phyloP scores from a whole-genome alignment of 208 protist species.

The Acanthamoeba quina region DNA sequence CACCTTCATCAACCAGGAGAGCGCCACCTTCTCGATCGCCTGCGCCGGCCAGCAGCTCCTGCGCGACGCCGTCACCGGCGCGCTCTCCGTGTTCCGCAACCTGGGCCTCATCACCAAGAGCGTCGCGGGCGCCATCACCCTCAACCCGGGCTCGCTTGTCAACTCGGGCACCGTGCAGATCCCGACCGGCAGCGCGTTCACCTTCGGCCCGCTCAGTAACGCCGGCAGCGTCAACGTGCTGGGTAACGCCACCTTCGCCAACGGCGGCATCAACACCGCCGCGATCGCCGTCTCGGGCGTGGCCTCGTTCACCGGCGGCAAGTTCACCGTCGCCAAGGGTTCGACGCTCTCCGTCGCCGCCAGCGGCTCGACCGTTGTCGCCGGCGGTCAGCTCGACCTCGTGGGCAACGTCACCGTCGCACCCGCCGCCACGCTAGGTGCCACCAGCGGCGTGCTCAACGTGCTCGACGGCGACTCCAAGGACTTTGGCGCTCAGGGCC shows the following conservation, averaged over 20 bases:
- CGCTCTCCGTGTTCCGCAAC: constrained; percentile 18
- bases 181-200: neutral
- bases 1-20: constrained; percentile 32
- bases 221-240: constrained; percentile 9
- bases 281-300: neutral
- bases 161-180: constrained; percentile 8
- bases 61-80: neutral
- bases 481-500: neutral
- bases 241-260: constrained; percentile 9
- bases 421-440: neutral
- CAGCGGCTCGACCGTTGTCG: neutral
- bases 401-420: neutral
- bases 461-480: constrained; percentile 54
- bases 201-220: constrained; percentile 9
- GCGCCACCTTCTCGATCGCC: constrained; percentile 34
- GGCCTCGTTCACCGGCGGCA: constrained; percentile 53
- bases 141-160: neutral
- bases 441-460: constrained; percentile 46
- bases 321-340: neutral
- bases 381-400: constrained; percentile 58
- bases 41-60: constrained; percentile 3
- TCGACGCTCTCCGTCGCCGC: constrained; percentile 16
- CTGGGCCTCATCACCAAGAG: constrained; percentile 19
- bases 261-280: constrained; percentile 9
- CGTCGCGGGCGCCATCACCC: neutral